These are phyloP conservation scores for Amoebophrya sp. DNA, from an alignment of 169 alveolate genomes.

Conservation along the genomic window DNA sequence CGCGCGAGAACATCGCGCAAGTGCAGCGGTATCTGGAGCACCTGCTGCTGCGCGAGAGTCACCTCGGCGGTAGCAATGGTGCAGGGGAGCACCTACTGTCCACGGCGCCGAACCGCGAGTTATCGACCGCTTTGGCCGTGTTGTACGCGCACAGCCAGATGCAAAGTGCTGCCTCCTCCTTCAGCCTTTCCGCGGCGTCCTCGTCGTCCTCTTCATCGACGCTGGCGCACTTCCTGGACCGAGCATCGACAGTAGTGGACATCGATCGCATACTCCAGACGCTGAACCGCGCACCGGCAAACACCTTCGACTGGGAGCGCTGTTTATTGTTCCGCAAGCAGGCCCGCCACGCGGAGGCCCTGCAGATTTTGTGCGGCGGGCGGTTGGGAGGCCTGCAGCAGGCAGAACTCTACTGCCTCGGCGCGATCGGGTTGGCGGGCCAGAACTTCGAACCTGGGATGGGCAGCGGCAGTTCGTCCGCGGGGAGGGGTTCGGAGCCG, in stretches of 20 bases:
- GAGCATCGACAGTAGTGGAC: background rate
- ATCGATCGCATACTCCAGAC: background rate
- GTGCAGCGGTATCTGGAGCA: background rate
- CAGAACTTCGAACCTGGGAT: no score
- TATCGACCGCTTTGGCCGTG: background rate
- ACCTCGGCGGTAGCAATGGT: no score
- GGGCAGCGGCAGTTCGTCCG: no score
- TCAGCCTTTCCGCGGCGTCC: background rate
- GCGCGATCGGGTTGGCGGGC: background rate
- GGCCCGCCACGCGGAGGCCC: background rate
- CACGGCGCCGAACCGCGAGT: background rate
- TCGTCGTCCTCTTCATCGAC: background rate
- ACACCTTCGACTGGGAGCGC: background rate
- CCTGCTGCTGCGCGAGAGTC: background rate
- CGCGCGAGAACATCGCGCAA: no score
- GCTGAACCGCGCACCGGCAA: background rate
- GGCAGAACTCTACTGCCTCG: background rate
- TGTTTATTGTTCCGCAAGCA: background rate
- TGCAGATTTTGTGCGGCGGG: background rate
- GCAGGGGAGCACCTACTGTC: no score
- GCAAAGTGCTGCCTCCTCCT: background rate
- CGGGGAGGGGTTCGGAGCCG: no score
- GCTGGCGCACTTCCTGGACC: background rate
- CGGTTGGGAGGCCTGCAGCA: background rate
- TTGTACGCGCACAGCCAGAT: background rate